phyloP scores from a whole-genome alignment of 2,329 filamentous ascomycete species.

The Penicillium rolfsii region DNA sequence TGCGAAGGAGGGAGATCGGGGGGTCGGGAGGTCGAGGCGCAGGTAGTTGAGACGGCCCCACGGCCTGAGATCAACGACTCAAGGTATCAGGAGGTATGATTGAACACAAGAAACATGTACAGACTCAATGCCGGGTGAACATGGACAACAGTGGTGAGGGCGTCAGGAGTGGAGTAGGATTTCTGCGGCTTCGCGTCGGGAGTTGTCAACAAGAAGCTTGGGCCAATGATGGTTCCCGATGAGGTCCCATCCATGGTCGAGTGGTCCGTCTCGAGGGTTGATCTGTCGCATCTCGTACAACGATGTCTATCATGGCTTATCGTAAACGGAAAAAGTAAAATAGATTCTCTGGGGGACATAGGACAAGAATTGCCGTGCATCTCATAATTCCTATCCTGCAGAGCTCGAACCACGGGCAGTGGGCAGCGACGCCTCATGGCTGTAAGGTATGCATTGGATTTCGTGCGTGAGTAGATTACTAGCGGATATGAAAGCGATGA shows the following conservation, averaged over 20 bases:
- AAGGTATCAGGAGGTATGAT: conserved; percentile 12
- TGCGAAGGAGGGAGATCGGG: conserved; percentile 16
- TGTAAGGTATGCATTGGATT: too few species aligned
- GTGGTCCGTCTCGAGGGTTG: not conserved
- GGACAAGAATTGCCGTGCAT: too few species aligned
- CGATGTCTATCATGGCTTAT: not conserved
- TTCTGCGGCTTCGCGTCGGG: conserved; percentile 31
- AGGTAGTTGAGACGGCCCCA: conserved; percentile 36
- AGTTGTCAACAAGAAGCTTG: conserved; percentile 45
- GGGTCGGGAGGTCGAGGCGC: conserved; percentile 20
- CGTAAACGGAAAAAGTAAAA: not conserved
- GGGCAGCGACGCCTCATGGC: too few species aligned
- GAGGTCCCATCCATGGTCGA: not conserved
- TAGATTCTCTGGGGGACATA: too few species aligned
- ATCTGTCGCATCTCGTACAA: not conserved
- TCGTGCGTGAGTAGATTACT: too few species aligned
- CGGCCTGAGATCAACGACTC: conserved; percentile 32
- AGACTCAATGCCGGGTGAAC: conserved; percentile 17
- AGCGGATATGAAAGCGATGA: too few species aligned
- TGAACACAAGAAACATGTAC: conserved; percentile 17
- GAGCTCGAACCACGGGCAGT: too few species aligned
- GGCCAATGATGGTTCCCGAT: conserved; percentile 33
- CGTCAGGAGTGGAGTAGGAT: conserved; percentile 21
- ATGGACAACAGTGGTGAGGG: conserved; percentile 14
- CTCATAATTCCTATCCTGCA: too few species aligned